A percentile compares a stretch with the other conserved stretches of the same genome.
Conservation (phyloP, 805 yeast genomes). For the Pichia heedii region DNA sequence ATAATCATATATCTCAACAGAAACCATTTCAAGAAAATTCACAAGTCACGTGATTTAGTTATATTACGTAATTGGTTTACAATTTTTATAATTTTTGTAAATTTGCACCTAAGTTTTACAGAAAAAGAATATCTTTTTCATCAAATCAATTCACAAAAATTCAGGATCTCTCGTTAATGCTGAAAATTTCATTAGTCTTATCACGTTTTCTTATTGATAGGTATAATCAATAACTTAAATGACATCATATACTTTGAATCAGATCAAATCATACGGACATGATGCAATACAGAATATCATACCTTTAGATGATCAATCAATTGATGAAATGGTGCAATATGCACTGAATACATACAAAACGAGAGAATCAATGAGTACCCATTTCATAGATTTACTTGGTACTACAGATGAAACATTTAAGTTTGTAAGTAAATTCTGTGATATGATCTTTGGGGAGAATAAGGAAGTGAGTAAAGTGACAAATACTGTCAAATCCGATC, state of each 20-base stretch:
- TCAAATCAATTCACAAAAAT: too few relatives aligned
- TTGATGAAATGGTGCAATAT: slow-evolving; percentile 46
- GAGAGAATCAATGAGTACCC: slow-evolving; percentile 40
- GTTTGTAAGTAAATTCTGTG: slow-evolving; percentile 37
- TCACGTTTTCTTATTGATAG: not conserved
- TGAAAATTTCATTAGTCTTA: too few relatives aligned
- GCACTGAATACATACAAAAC: slow-evolving; percentile 35
- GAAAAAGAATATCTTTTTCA: too few relatives aligned
- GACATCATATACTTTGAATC: slow-evolving; percentile 13
- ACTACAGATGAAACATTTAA: slow-evolving; percentile 44
- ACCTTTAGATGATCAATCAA: slow-evolving; percentile 51
- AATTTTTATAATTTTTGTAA: too few relatives aligned
- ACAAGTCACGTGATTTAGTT: too few relatives aligned
- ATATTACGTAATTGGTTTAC: too few relatives aligned
- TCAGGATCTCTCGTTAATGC: too few relatives aligned
- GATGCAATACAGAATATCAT: slow-evolving; percentile 27
- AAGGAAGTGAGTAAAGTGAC: too few relatives aligned
- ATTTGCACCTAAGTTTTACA: too few relatives aligned
- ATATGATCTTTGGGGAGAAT: slow-evolving; percentile 27
- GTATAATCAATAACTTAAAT: not conserved
- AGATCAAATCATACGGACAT: slow-evolving; percentile 19
- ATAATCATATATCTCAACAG: too few relatives aligned
- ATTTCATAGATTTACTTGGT: slow-evolving; percentile 49
- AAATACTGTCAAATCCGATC: too few relatives aligned
- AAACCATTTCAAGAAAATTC: too few relatives aligned